phyloP scores from a whole-genome alignment of 1,139 yeast species.

The Sugiyamaella grinbergsii region DNA sequence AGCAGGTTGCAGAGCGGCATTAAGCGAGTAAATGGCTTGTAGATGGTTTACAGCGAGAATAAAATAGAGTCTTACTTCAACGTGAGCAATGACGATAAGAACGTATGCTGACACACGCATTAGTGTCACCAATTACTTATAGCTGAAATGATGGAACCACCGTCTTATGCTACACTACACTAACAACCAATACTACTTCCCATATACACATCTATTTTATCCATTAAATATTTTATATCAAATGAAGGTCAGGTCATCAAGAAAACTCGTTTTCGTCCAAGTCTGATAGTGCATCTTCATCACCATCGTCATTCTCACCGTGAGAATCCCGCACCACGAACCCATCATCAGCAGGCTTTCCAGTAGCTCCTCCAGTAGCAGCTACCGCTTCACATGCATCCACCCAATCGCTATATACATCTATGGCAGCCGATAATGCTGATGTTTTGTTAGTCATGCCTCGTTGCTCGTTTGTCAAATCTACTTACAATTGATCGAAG shows the following conservation, averaged over 20 bases:
- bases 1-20: no score
- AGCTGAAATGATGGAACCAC: no score
- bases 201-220: not conserved
- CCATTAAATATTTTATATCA: not conserved
- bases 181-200: not conserved
- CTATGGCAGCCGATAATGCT: constrained; percentile 80
- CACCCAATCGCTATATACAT: constrained; percentile 96
- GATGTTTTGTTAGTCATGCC: not conserved
- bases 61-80: no score
- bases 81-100: no score
- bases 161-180: not conserved
- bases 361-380: constrained; percentile 55
- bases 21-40: no score
- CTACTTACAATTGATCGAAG: constrained; percentile 67
- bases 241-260: not conserved
- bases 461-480: not conserved
- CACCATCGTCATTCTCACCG: constrained; percentile 30
- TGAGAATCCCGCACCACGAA: constrained; percentile 23
- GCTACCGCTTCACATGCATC: constrained; percentile 98
- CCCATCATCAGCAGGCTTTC: constrained; percentile 31
- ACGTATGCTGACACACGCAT: no score
- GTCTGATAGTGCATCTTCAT: constrained; percentile 35
- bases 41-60: no score
- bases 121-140: no score
- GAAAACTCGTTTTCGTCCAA: constrained; percentile 32